Evolutionary conservation across 1,139 yeast species (phyloP).

Genomic region (Protomyces macrosporus): DNA sequence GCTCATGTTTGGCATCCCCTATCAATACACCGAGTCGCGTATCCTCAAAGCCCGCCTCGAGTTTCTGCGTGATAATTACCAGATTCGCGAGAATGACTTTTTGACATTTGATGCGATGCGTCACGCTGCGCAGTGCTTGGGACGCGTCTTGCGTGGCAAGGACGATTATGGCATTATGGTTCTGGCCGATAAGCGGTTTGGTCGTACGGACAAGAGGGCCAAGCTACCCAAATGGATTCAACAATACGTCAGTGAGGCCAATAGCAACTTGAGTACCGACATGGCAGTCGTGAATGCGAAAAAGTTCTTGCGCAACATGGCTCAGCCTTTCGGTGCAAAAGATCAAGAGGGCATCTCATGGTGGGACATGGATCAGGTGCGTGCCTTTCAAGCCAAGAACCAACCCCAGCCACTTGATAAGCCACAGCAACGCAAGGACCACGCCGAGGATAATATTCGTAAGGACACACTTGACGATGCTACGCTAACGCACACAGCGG

Average conservation of each 20-base stretch:
- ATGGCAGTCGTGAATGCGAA: conserved; percentile 96
- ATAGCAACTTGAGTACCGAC: conserved; percentile 85
- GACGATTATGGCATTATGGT: conserved; percentile 99
- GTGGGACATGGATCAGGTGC: conserved; percentile 49
- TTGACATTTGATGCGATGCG: conserved; percentile 98
- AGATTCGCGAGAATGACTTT: conserved; percentile 88
- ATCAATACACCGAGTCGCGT: conserved; percentile 96
- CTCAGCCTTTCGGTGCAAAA: conserved; percentile 85
- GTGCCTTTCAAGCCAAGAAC: conserved; percentile 9
- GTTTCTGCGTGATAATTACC: conserved; percentile 85
- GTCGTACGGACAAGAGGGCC: conserved; percentile 59
- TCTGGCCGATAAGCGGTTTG: conserved; percentile 84
- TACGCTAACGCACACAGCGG: background rate
- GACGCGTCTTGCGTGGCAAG: conserved; percentile 93
- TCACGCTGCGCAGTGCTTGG: conserved; percentile 98
- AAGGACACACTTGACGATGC: background rate
- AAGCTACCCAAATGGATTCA: conserved; percentile 97
- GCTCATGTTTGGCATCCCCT: conserved; percentile 94
- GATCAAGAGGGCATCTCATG: conserved; percentile 95
- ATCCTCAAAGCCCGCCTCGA: conserved; percentile 90
- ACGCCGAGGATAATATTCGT: background rate
- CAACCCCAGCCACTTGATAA: background rate
- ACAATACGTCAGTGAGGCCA: conserved; percentile 87
- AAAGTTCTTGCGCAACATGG: conserved; percentile 83
- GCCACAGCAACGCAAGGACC: background rate